A percentile compares a stretch with the other conserved stretches of the same genome.
These are phyloP conservation scores for Choricystis sp. DNA, from an alignment of 139 green algal species.

Conservation along the genomic window DNA sequence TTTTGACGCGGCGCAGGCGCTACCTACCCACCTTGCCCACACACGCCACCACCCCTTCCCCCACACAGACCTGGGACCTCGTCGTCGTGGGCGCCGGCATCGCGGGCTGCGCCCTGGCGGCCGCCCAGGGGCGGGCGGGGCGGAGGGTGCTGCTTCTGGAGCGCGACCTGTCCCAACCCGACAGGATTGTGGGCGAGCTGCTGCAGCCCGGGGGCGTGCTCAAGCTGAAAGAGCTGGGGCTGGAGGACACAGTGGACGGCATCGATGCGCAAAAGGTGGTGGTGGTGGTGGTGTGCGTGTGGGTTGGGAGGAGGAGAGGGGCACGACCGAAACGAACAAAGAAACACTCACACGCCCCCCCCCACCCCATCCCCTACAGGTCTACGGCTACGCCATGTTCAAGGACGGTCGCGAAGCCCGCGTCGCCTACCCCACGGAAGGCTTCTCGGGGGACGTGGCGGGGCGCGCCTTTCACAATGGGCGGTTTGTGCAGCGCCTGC, in stretches of 20 bases:
- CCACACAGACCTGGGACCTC: slow-evolving; percentile 65
- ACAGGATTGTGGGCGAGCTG: slow-evolving; percentile 98
- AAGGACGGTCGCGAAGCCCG: slow-evolving; percentile 59
- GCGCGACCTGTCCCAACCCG: slow-evolving; percentile 75
- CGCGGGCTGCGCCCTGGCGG: slow-evolving; percentile 74
- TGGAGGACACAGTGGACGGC: slow-evolving; percentile 55
- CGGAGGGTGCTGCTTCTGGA: slow-evolving; percentile 80
- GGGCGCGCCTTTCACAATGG: slow-evolving; percentile 91
- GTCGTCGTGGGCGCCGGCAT: slow-evolving; percentile 90
- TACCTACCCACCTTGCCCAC: not conserved
- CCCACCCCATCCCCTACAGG: slow-evolving; percentile 22
- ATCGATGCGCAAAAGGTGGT: slow-evolving; percentile 79
- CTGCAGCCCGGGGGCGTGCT: slow-evolving; percentile 92
- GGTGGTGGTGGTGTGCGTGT: no score
- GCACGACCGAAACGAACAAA: no score
- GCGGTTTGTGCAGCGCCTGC: slow-evolving; percentile 81
- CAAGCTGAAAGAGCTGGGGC: slow-evolving; percentile 75
- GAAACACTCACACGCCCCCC: not conserved
- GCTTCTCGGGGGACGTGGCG: slow-evolving; percentile 50
- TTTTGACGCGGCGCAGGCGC: no score
- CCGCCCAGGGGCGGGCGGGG: slow-evolving; percentile 51
- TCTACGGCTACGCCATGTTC: slow-evolving; percentile 90
- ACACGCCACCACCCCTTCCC: not conserved
- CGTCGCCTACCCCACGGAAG: slow-evolving; percentile 74
- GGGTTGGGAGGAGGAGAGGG: no score